Base-by-base conservation (phyloP, 371 early-diverging fungal species). In the Fennellomyces sp. region DNA sequence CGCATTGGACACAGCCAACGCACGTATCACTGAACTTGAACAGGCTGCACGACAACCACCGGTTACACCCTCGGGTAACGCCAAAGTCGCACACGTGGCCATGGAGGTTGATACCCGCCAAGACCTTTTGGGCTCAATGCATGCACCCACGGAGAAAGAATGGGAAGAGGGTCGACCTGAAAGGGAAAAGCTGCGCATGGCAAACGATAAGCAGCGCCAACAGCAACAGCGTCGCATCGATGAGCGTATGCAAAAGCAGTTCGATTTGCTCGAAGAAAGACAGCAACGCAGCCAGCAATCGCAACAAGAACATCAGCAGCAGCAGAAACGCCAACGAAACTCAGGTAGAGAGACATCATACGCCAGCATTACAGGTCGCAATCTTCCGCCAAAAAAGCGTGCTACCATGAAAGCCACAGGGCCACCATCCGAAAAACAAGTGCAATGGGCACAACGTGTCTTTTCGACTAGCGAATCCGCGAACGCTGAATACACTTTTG, bases 381-480 rank as follows among this genome's bases (percentile, higher is more conserved):
- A 45, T 23, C 6, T 23, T 4, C 45, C 23, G n/a, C 21, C 5
- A 45, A 45, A 23, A 3, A 45, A 45, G 5, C n/a, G n/a, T n/a
- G n/a, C n/a, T n/a, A n/a, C n/a, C n/a, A n/a, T n/a, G n/a, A 45
- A 12, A 45, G 12, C 23, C 5, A 7, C 4, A 5, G n/a, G n/a
- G n/a, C 45, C 28, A 29, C 52, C 52, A 52, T 11, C 36, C 1
- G 38, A 35, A 38, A 33, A 25, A 4, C 35, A 31, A 33, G 6
- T 29, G 6, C 6, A 31, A 1, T 53, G 54, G 54, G 54, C 38
- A 8, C 29, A 4, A 3, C 54, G 27, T 26, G 8, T 25, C 15
- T 36, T 53, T 26, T n/a, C 19, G 10, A 53, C 33, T 5, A 23
- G 26, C 25, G 15, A 13, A n/a, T n/a, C 35, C 4, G 69, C 60